These are phyloP conservation scores for Saraca asoca DNA, from an alignment of 331 rosid species.

Conservation along the genomic window DNA sequence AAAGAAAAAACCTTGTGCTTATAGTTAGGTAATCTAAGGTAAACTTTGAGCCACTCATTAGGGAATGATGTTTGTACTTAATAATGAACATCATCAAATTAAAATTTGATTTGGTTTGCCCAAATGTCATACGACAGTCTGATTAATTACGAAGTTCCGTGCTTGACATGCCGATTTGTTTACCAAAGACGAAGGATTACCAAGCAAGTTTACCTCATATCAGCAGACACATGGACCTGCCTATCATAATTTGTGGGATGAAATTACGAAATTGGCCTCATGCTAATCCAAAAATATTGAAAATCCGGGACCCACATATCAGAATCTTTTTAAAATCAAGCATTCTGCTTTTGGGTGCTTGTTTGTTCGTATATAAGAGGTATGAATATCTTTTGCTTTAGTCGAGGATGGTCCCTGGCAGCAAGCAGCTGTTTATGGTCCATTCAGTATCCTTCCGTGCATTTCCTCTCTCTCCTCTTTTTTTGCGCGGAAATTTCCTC, in stretches of 20 bases:
- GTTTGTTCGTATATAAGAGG: slow-evolving; percentile 30
- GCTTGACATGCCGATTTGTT: slow-evolving; percentile 34
- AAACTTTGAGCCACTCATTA: slow-evolving; percentile 38
- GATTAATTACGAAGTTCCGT: slow-evolving; percentile 27
- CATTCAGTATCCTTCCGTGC: not conserved
- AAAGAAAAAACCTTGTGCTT: slow-evolving; percentile 5
- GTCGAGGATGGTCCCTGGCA: slow-evolving; percentile 31
- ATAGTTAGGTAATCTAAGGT: slow-evolving; percentile 30
- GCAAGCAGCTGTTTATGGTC: slow-evolving; percentile 1
- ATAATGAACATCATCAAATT: slow-evolving; percentile 7
- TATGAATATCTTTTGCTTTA: slow-evolving; percentile 2
- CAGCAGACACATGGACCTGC: no score
- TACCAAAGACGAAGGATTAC: not conserved
- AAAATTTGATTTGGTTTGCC: slow-evolving; percentile 8
- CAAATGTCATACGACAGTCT: not conserved
- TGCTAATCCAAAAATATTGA: not conserved
- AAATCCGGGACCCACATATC: slow-evolving; percentile 45
- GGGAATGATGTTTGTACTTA: slow-evolving; percentile 37
- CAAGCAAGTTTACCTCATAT: no score
- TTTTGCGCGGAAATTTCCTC: not conserved
- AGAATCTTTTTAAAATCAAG: slow-evolving; percentile 52
- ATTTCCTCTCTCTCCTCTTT: no score
- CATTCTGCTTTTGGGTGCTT: slow-evolving; percentile 37
- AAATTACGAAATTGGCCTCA: slow-evolving; percentile 32
- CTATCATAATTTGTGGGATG: slow-evolving; percentile 29